Conservation (phyloP, 257 asterid species). For the Solanum gracilifrons region DNA sequence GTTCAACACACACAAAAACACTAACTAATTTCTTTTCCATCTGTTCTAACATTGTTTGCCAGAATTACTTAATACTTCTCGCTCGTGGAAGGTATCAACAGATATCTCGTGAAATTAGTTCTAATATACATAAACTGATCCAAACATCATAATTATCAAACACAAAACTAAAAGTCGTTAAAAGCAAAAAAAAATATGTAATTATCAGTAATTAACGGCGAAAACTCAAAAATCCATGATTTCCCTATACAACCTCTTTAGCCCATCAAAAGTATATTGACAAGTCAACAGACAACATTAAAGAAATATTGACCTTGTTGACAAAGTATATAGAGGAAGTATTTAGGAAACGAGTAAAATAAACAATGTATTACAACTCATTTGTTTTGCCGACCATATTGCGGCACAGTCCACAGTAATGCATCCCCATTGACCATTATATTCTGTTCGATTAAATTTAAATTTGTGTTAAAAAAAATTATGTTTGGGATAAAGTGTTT, state of each 20-base stretch:
- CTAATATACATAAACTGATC: neutral
- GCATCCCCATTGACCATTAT: neutral
- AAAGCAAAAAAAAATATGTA: no score
- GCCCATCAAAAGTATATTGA: neutral
- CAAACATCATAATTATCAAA: neutral
- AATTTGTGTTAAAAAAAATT: accelerated
- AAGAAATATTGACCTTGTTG: neutral
- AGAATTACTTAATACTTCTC: neutral
- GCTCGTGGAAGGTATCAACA: neutral
- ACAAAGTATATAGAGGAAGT: neutral
- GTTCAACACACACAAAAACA: neutral
- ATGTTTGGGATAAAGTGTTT: no score
- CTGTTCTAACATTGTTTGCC: neutral
- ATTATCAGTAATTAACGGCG: neutral
- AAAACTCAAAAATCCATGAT: neutral
- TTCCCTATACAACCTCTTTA: neutral
- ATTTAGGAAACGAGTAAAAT: neutral
- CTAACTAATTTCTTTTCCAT: neutral
- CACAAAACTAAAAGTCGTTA: neutral
- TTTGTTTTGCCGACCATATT: neutral
- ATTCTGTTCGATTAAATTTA: neutral
- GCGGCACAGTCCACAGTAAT: neutral
- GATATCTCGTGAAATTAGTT: accelerated
- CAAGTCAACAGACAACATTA: neutral
- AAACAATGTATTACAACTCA: neutral